These are phyloP conservation scores for Gliomastix tumulicola DNA, from an alignment of 2,329 filamentous ascomycete species.

Conservation along the genomic window DNA sequence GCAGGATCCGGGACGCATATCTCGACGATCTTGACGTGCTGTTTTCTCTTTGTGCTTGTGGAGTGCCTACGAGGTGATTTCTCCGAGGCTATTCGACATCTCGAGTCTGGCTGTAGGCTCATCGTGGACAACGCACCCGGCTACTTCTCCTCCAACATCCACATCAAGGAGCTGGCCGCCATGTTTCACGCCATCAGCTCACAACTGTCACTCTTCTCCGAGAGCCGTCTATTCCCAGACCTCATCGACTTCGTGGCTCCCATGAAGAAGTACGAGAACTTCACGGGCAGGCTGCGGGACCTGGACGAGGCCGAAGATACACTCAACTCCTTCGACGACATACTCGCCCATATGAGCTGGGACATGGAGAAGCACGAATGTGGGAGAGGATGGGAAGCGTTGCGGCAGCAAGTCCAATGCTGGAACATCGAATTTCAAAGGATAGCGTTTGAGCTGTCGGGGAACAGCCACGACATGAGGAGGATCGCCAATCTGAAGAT, in stretches of 20 bases:
- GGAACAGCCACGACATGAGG: too few species aligned
- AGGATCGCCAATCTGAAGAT: too few species aligned
- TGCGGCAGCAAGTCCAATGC: too few species aligned
- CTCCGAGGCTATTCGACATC: constrained; percentile 1
- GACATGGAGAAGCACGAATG: neutral
- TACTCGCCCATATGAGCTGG: neutral
- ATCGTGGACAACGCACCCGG: too few species aligned
- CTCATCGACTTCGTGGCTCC: neutral
- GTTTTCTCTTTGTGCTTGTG: constrained; percentile 2
- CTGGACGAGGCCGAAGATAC: constrained; percentile 2
- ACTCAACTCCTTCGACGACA: constrained; percentile 2
- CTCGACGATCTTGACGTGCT: constrained; percentile 2
- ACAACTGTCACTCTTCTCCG: too few species aligned
- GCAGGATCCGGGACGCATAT: neutral
- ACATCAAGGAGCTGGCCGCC: too few species aligned
- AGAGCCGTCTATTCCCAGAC: neutral
- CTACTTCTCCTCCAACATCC: too few species aligned
- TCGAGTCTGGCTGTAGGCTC: neutral
- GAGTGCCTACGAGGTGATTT: constrained; percentile 3
- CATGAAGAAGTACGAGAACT: neutral
- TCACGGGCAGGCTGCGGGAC: neutral
- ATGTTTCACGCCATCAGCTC: too few species aligned
- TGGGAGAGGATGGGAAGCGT: too few species aligned
- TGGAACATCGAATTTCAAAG: too few species aligned
- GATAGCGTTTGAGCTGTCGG: too few species aligned